These are phyloP conservation scores for Claviceps africana DNA, from an alignment of 2,329 filamentous ascomycete species.

Conservation along the genomic window DNA sequence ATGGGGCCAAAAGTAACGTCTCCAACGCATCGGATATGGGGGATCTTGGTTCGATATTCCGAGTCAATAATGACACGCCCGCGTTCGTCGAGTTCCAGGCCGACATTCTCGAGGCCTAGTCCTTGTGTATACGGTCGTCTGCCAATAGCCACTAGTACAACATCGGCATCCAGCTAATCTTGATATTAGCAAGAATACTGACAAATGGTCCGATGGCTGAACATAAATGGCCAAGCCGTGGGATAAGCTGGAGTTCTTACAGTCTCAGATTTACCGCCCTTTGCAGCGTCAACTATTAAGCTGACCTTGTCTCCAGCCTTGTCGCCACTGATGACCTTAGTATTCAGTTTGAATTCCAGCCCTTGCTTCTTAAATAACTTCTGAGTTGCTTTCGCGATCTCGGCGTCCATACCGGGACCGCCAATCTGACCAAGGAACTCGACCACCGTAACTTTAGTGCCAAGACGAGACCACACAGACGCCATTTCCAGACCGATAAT, in stretches of 20 bases:
- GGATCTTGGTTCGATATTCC: conserved; percentile 95
- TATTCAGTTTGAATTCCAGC: conserved; percentile 95
- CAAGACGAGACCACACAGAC: conserved; percentile 92
- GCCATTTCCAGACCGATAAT: conserved; percentile 99
- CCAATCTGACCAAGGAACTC: conserved; percentile 95
- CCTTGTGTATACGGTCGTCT: conserved; percentile 87
- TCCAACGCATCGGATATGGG: conserved; percentile 92
- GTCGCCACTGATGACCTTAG: conserved; percentile 84
- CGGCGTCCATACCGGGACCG: conserved; percentile 90
- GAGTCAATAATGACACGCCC: conserved; percentile 95
- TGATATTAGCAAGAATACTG: conserved; percentile 9
- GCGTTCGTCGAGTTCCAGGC: conserved; percentile 80
- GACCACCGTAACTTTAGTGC: conserved; percentile 88
- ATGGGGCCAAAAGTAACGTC: conserved; percentile 96
- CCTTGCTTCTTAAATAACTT: conserved; percentile 94
- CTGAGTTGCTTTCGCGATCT: conserved; percentile 81
- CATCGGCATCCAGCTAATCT: conserved; percentile 74
- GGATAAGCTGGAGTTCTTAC: conserved; percentile 35
- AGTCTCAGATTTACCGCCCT: conserved; percentile 88
- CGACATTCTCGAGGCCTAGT: conserved; percentile 86
- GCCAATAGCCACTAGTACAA: conserved; percentile 92
- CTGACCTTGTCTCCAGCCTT: conserved; percentile 62
- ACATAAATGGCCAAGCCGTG: background rate
- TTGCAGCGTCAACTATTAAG: conserved; percentile 78
- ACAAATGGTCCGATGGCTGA: background rate